Evolutionary conservation across 345 rosid species (phyloP).

Genomic region (Noccaea bulbosa): DNA sequence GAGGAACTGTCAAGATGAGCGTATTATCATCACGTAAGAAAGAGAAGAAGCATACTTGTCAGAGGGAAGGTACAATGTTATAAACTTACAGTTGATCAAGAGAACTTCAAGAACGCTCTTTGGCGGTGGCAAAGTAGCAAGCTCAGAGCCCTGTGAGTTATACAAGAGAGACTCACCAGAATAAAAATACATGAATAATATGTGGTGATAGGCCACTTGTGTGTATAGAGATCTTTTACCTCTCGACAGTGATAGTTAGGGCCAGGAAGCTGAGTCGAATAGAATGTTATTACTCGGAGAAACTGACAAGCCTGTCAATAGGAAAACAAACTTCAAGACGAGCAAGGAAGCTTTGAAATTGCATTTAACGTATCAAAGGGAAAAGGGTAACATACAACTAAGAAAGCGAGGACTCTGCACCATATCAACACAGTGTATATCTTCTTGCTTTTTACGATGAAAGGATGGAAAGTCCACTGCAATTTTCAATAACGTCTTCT

Average conservation of each 20-base stretch:
- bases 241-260: constrained; percentile 96
- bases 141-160: constrained; percentile 79
- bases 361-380: neutral
- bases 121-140: constrained; percentile 84
- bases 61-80: neutral
- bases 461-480: constrained; percentile 99
- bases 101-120: constrained; percentile 67
- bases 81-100: constrained; percentile 66
- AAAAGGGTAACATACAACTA: constrained; percentile 66
- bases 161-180: constrained; percentile 18
- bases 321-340: constrained; percentile 16
- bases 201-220: neutral
- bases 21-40: constrained; percentile 27
- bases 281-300: constrained; percentile 87
- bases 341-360: neutral
- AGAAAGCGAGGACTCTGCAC: constrained; percentile 96
- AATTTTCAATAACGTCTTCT: constrained; percentile 15
- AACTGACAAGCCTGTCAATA: constrained; percentile 71
- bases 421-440: constrained; percentile 91
- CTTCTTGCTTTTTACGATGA: constrained; percentile 85
- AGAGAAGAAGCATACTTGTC: neutral
- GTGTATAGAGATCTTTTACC: constrained; percentile 48
- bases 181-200: constrained; percentile 5
- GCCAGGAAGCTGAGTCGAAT: constrained; percentile 96
- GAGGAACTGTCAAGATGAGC: constrained; percentile 71